Evolutionary conservation across 148 eudicot species (phyloP).

Genomic region (Simmondsia chinensis): DNA sequence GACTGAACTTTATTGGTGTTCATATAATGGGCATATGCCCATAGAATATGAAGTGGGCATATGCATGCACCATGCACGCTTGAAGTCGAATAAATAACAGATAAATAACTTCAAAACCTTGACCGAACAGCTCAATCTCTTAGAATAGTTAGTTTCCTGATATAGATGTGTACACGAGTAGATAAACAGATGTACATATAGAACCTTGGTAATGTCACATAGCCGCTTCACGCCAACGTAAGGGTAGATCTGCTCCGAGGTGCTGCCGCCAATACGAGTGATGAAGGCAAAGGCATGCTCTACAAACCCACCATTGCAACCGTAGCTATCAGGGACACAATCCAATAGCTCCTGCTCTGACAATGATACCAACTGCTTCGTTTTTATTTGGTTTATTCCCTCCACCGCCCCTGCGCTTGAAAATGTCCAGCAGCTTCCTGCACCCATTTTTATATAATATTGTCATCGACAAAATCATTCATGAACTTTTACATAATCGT

Average conservation of each 20-base stretch:
- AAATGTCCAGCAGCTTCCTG: conserved; percentile 82
- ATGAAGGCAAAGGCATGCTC: conserved; percentile 68
- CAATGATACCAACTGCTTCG: conserved; percentile 40
- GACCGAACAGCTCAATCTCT: too few species aligned
- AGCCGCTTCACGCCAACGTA: conserved; percentile 45
- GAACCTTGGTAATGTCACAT: conserved; percentile 58
- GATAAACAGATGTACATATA: background rate
- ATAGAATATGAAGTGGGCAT: too few species aligned
- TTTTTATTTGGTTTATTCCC: conserved; percentile 70
- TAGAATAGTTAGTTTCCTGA: too few species aligned
- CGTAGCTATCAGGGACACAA: conserved; percentile 41
- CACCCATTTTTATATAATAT: background rate
- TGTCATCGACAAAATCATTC: background rate
- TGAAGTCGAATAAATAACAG: background rate
- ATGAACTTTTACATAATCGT: background rate
- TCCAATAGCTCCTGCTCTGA: conserved; percentile 80
- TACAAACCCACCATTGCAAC: conserved; percentile 90
- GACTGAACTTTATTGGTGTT: too few species aligned
- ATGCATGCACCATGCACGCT: too few species aligned
- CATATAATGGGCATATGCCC: background rate
- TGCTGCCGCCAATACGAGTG: conserved; percentile 53
- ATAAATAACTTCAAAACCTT: too few species aligned
- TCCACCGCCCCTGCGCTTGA: conserved; percentile 64
- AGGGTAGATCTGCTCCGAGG: conserved; percentile 59
- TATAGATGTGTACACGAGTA: background rate